Percentiles rank a stretch among this genome's conserved stretches.
Conservation (phyloP, 2,329 filamentous ascomycete species). For the Aspergillus sp. region DNA sequence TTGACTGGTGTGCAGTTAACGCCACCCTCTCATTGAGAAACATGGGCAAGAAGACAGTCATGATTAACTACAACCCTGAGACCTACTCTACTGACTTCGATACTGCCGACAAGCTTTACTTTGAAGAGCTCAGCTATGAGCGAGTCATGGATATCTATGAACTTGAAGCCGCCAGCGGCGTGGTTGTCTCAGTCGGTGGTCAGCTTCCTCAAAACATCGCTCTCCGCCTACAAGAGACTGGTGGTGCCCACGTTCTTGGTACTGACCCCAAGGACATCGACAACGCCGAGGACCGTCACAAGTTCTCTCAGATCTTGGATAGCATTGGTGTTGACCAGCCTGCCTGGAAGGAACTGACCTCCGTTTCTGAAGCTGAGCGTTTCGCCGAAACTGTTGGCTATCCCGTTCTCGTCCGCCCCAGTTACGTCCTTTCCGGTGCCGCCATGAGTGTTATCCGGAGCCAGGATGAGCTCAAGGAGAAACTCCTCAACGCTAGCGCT, state of each 20-base stretch:
- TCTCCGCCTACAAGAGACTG: slow-evolving; percentile 85
- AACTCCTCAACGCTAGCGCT: slow-evolving; percentile 83
- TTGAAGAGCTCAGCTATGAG: slow-evolving; percentile 95
- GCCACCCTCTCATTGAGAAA: slow-evolving; percentile 77
- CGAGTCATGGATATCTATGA: slow-evolving; percentile 99
- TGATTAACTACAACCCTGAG: slow-evolving; percentile 93
- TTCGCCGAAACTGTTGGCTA: slow-evolving; percentile 87
- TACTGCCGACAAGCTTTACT: slow-evolving; percentile 86
- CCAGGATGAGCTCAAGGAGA: slow-evolving; percentile 87
- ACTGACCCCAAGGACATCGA: slow-evolving; percentile 94
- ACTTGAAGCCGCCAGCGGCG: slow-evolving; percentile 77
- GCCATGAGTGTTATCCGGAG: slow-evolving; percentile 97
- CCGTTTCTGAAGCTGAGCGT: slow-evolving; percentile 78
- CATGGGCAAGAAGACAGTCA: slow-evolving; percentile 94
- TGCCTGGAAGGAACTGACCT: slow-evolving; percentile 95
- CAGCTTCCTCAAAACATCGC: slow-evolving; percentile 98
- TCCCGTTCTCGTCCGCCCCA: slow-evolving; percentile 90
- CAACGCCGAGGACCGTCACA: slow-evolving; percentile 96
- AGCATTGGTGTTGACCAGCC: slow-evolving; percentile 96
- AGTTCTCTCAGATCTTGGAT: slow-evolving; percentile 96
- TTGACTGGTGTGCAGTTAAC: slow-evolving; percentile 97
- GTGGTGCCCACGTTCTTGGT: slow-evolving; percentile 85
- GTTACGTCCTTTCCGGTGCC: slow-evolving; percentile 93
- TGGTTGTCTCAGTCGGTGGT: slow-evolving; percentile 93
- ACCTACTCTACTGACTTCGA: slow-evolving; percentile 85